Conservation (phyloP, 805 yeast genomes). For the Lipomyces anomalus region DNA sequence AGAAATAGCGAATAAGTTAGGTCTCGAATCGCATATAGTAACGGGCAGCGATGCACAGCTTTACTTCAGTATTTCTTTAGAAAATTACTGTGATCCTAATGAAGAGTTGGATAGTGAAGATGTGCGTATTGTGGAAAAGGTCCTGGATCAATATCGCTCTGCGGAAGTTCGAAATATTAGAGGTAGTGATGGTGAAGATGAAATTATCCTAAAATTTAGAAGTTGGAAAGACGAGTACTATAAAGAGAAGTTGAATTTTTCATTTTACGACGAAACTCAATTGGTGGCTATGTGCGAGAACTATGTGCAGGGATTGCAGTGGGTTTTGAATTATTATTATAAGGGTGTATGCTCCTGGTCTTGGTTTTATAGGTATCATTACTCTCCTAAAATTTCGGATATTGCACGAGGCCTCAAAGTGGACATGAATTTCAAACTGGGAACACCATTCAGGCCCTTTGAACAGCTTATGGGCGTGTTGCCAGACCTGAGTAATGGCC, state of each 20-base stretch:
- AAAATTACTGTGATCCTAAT: constrained; percentile 58
- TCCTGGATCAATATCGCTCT: constrained; percentile 39
- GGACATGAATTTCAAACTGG: constrained; percentile 58
- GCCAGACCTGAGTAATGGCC: constrained; percentile 80
- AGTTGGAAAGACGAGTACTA: constrained; percentile 86
- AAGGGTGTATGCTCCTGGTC: constrained; percentile 92
- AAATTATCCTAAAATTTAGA: constrained; percentile 67
- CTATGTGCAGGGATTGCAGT: constrained; percentile 90
- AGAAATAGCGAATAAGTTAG: constrained; percentile 8
- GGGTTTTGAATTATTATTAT: constrained; percentile 92
- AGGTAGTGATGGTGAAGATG: constrained; percentile 35
- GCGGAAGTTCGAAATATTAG: constrained; percentile 20
- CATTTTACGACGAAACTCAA: constrained; percentile 51
- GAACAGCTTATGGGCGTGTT: constrained; percentile 96
- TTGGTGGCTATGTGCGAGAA: constrained; percentile 64
- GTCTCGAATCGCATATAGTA: neutral
- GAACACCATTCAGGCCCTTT: constrained; percentile 82
- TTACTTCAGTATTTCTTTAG: constrained; percentile 13
- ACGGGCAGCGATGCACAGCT: neutral
- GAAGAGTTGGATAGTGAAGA: constrained; percentile 65
- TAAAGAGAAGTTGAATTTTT: constrained; percentile 67
- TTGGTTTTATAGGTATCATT: constrained; percentile 87
- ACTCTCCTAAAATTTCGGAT: constrained; percentile 92
- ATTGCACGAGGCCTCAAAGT: constrained; percentile 56
- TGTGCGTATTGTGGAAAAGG: constrained; percentile 48